phyloP scores from a whole-genome alignment of 108 stramenopile species.

The Discostella pseudostelligera region DNA sequence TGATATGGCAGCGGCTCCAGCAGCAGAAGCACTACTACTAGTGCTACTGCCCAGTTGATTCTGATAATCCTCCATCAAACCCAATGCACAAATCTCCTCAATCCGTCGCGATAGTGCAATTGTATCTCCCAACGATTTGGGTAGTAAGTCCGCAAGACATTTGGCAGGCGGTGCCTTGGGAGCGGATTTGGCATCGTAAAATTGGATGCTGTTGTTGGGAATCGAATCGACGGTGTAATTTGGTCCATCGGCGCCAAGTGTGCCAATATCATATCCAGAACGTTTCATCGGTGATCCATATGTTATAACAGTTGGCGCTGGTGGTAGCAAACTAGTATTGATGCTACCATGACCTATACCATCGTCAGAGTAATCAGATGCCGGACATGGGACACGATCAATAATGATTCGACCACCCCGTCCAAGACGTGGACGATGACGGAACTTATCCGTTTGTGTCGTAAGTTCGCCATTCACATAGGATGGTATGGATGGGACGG shows the following conservation, averaged over 20 bases:
- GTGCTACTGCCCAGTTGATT: not conserved
- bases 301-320: slow-evolving; percentile 46
- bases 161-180: slow-evolving; percentile 44
- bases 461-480: slow-evolving; percentile 57
- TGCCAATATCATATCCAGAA: slow-evolving; percentile 27
- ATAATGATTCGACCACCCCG: slow-evolving; percentile 82
- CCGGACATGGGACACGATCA: slow-evolving; percentile 69
- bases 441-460: slow-evolving; percentile 40
- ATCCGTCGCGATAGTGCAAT: slow-evolving; percentile 52
- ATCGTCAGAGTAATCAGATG: slow-evolving; percentile 10
- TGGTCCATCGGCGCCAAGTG: slow-evolving; percentile 38
- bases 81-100: slow-evolving; percentile 64
- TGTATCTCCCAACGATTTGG: slow-evolving; percentile 57
- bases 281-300: slow-evolving; percentile 45
- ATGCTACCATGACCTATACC: not conserved
- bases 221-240: not conserved
- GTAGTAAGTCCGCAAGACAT: slow-evolving; percentile 64
- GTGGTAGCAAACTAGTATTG: not conserved
- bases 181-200: slow-evolving; percentile 14
- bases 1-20: not conserved
- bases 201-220: not conserved
- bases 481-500: slow-evolving; percentile 64
- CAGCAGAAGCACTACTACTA: not conserved
- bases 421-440: slow-evolving; percentile 81
- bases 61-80: slow-evolving; percentile 66